Conservation (phyloP, 208 protist genomes). For the Wallacemonas sp. region DNA sequence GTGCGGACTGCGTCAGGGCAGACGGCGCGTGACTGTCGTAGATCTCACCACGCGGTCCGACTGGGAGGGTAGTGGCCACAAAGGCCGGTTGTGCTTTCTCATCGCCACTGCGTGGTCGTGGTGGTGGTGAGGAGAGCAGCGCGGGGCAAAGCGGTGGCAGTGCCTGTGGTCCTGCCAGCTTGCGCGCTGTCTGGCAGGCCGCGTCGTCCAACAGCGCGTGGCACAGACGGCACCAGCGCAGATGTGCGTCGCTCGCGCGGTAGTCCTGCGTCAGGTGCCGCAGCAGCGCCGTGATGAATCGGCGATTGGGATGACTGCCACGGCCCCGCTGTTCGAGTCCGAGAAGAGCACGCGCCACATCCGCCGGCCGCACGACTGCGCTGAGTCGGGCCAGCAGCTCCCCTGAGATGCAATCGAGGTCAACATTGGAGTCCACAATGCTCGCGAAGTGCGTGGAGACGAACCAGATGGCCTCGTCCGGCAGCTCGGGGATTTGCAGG, state of each 20-base stretch:
- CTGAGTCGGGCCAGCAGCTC: slow-evolving; percentile 54
- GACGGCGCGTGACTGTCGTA: slow-evolving; percentile 58
- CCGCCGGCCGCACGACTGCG: slow-evolving; percentile 41
- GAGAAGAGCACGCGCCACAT: slow-evolving; percentile 48
- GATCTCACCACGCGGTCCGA: slow-evolving; percentile 65
- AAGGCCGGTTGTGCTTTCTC: background rate
- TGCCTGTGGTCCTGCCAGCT: slow-evolving; percentile 31
- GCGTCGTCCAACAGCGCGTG: slow-evolving; percentile 47
- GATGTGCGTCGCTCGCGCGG: slow-evolving; percentile 14
- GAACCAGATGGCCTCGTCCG: slow-evolving; percentile 56
- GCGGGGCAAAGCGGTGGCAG: slow-evolving; percentile 24
- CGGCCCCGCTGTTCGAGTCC: slow-evolving; percentile 39
- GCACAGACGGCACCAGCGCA: slow-evolving; percentile 76
- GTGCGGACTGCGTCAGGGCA: slow-evolving; percentile 12
- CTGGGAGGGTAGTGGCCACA: background rate
- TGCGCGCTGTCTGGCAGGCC: background rate
- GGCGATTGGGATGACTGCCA: slow-evolving; percentile 44
- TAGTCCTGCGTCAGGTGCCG: slow-evolving; percentile 53
- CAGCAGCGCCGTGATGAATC: slow-evolving; percentile 60
- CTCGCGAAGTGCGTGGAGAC: slow-evolving; percentile 51
- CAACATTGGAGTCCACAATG: slow-evolving; percentile 57
- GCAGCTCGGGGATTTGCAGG: slow-evolving; percentile 61
- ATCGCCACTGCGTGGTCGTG: background rate
- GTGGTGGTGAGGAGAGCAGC: slow-evolving; percentile 5
- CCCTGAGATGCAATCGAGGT: slow-evolving; percentile 59